Evolutionary conservation across 768 basidiomycete genomes (phyloP).

Genomic region (Mycena amicta): DNA sequence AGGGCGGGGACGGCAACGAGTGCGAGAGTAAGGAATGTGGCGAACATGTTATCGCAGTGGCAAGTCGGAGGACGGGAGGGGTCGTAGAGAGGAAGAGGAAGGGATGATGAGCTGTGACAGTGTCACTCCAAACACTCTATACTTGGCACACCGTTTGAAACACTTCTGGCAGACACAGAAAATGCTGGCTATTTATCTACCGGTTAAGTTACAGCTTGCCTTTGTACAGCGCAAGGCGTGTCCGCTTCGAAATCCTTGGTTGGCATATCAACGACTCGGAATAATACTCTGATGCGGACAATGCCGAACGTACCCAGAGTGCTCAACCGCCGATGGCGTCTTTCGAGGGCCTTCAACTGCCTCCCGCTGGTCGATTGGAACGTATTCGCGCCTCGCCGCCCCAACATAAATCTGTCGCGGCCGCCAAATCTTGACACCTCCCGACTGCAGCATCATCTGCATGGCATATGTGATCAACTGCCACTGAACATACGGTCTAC

Average conservation of each 20-base stretch:
- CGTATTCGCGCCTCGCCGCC: slow-evolving; percentile 71
- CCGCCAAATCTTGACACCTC: slow-evolving; percentile 93
- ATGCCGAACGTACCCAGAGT: slow-evolving; percentile 68
- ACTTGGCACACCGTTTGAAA: background rate
- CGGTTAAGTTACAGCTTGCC: slow-evolving; percentile 46
- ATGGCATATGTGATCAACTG: slow-evolving; percentile 11
- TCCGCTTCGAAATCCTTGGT: slow-evolving; percentile 68
- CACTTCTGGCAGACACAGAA: background rate
- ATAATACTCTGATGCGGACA: slow-evolving; percentile 11
- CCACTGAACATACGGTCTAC: slow-evolving; percentile 7
- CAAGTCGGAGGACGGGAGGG: slow-evolving; percentile 30
- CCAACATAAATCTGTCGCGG: slow-evolving; percentile 89
- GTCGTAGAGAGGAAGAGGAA: slow-evolving; percentile 28
- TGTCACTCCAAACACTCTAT: slow-evolving; percentile 1
- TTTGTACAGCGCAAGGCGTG: slow-evolving; percentile 62
- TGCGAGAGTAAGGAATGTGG: slow-evolving; percentile 75
- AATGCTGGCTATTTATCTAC: slow-evolving; percentile 2
- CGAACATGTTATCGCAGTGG: slow-evolving; percentile 60
- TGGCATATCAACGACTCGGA: slow-evolving; percentile 39
- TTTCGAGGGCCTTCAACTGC: slow-evolving; percentile 56
- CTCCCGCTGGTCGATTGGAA: slow-evolving; percentile 61
- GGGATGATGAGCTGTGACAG: background rate
- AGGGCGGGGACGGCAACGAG: slow-evolving; percentile 64
- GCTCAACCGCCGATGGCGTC: slow-evolving; percentile 63
- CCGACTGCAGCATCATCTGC: slow-evolving; percentile 89